Base-by-base conservation (phyloP, 306 rosid genomes). In the Phaseolus lunatus region DNA sequence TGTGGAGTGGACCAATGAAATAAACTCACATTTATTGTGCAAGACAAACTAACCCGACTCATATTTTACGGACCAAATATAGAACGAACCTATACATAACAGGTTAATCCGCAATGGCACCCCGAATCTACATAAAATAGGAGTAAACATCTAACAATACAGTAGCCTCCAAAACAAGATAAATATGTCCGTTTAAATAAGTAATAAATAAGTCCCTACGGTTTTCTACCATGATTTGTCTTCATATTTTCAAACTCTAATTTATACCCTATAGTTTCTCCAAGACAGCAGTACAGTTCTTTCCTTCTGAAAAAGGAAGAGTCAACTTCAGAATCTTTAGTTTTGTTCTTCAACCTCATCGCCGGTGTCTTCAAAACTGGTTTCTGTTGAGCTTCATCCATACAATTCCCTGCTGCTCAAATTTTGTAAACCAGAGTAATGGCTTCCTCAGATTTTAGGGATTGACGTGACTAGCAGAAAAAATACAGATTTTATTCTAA, bases 351-450 rank as follows among this genome's bases (percentile, higher is more conserved):
- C 73, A 81, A 50, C 26, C 64, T 26, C 52, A 1, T 67, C 7
- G 75, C 59, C 1, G 5, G 27, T 50, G 26, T 50, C 68, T 61
- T 76, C 57, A 50, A 41, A 39, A 19, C 14, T 19, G 5, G 62
- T 68, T 76, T 81, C 78, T 48, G 49, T 54, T 62, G 50, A 62
- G 59, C 67, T 22, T 71, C 76, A 65, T 64, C 29, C 41, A 72
- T 19, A 18, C 37, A 31, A 31, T 31, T 31, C 6, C 35, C 29
- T 24, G 73, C 78, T 0, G 6, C 56, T 5, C 72, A 79, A 79
- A 70, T 59, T 48, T 79, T 70, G 18, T 67, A 48, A 62, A 11
- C 65, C 43, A 66, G 33, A 19, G 62, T 35, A 33, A 33, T 0
- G 24, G 73, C 35, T 27, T 14, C 72, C 49, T 79, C 26, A 19